A percentile compares a stretch with the other conserved stretches of the same genome.
These are phyloP conservation scores for Rhododendron kiyosumense DNA, from an alignment of 148 eudicot genomes.

Conservation along the genomic window DNA sequence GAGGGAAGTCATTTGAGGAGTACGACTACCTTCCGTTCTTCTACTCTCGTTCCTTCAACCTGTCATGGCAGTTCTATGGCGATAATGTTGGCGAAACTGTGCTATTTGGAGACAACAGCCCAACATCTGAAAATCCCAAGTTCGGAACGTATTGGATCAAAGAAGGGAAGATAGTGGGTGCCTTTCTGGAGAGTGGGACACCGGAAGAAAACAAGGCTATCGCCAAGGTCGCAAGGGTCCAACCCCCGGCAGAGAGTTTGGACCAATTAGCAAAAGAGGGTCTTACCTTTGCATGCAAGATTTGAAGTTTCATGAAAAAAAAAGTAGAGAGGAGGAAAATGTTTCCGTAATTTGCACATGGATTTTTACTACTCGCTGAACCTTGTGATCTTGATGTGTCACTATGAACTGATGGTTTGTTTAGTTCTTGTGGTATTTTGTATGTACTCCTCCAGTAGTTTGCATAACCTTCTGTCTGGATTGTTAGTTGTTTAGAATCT, in stretches of 20 bases:
- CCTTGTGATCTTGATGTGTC: not conserved
- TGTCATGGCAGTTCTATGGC: conserved; percentile 89
- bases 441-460: not conserved
- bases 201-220: conserved; percentile 90
- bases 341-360: not conserved
- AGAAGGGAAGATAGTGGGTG: conserved; percentile 84
- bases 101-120: conserved; percentile 62
- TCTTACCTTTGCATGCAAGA: conserved; percentile 61
- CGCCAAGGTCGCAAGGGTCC: conserved; percentile 76
- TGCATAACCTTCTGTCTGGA: not conserved
- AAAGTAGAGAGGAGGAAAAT: not conserved
- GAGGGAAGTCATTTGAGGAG: conserved; percentile 52
- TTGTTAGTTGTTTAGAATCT: not conserved
- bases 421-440: not conserved
- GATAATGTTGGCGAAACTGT: conserved; percentile 81
- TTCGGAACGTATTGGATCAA: conserved; percentile 89
- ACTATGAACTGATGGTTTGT: not conserved
- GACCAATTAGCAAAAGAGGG: conserved; percentile 69
- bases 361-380: not conserved
- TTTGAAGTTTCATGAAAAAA: conserved; percentile 20
- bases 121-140: conserved; percentile 54
- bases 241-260: conserved; percentile 58
- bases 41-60: conserved; percentile 81
- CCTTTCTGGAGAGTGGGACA: conserved; percentile 71
- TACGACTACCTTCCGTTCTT: conserved; percentile 86